Base-by-base conservation (phyloP, 345 rosid species). In the Toxicodendron radicans region DNA sequence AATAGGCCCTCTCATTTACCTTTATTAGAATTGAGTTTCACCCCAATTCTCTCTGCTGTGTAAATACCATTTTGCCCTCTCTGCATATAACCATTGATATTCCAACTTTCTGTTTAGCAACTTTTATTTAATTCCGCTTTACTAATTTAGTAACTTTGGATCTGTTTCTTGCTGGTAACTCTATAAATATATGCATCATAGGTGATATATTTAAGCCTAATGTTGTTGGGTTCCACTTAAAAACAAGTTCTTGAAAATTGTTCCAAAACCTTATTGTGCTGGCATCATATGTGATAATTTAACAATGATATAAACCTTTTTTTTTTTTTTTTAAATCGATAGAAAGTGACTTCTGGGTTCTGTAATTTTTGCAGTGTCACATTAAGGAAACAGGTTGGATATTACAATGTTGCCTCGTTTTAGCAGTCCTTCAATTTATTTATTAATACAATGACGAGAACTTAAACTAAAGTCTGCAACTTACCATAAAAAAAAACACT, bases 1-100 rank as follows among this genome's bases (percentile, higher is more conserved):
- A 74, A n/a, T 52, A 59, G 57, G 58, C 58, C 71, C 45, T 81
- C 59, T 64, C 66, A 54, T 41, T 57, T 33, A 33, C 77, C 80
- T 73, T 65, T 54, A 12, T 64, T 51, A 53, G n/a, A 14, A 23
- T 21, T 58, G 7, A 41, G n/a, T 46, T 43, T 24, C 18, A 20
- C 71, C 72, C 74, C 76, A 16, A 32, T 11, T 49, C 43, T 33
- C 70, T 57, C 64, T 70, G 7, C 43, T 24, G 0, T 0, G 3
- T 60, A n/a, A 10, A 62, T 71, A 72, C 75, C 61, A 38, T 57
- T 71, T 7, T 75, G 58, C 74, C 77, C 79, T 62, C 41, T 9
- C 5, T 0, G 14, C 5, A 17, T 10, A 33, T 12, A 56, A 45
- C 21, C 23, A 17, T 3, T 20, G 56, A 24, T 21, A 41, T 27